Percentiles rank a stretch among this genome's conserved stretches.
phyloP scores from a whole-genome alignment of 2,329 filamentous ascomycete species.

The Phaeosphaeriaceae sp. region DNA sequence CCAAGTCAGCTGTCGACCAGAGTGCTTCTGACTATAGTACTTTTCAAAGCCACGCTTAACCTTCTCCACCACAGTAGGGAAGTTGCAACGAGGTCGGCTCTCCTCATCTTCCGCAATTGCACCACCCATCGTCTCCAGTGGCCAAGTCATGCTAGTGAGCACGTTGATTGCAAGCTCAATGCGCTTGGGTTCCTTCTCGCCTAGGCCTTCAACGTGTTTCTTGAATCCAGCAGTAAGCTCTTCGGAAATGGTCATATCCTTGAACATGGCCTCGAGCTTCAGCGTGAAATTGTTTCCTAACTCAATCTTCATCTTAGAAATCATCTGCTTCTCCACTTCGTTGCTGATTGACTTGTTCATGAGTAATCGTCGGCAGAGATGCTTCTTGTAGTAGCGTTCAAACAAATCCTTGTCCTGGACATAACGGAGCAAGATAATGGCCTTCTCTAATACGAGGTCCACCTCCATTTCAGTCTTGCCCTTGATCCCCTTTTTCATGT shows the following conservation, averaged over 20 bases:
- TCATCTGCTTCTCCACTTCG: slow-evolving; percentile 94
- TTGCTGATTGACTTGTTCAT: slow-evolving; percentile 89
- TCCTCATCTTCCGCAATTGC: slow-evolving; percentile 57
- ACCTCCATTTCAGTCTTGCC: slow-evolving; percentile 90
- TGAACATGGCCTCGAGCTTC: slow-evolving; percentile 97
- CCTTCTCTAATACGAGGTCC: slow-evolving; percentile 83
- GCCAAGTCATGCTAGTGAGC: slow-evolving; percentile 94
- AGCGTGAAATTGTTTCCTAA: slow-evolving; percentile 91
- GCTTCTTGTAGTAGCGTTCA: slow-evolving; percentile 97
- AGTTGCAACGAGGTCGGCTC: slow-evolving; percentile 66
- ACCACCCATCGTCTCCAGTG: slow-evolving; percentile 80
- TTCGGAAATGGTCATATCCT: slow-evolving; percentile 87
- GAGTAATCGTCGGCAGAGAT: slow-evolving; percentile 84
- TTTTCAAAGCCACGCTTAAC: slow-evolving; percentile 85
- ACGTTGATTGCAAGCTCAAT: slow-evolving; percentile 85
- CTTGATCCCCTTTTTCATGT: slow-evolving; percentile 90
- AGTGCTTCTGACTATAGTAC: slow-evolving; percentile 87
- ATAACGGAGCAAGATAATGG: slow-evolving; percentile 85
- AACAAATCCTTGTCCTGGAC: slow-evolving; percentile 93
- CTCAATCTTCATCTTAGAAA: slow-evolving; percentile 95
- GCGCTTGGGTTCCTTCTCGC: slow-evolving; percentile 63
- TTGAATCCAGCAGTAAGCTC: slow-evolving; percentile 82
- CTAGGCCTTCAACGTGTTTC: slow-evolving; percentile 67
- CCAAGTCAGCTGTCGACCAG: slow-evolving; percentile 89
- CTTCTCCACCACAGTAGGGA: slow-evolving; percentile 73